Base-by-base conservation (phyloP, 176 grass and related monocot species). In the Saccharum spontaneum region DNA sequence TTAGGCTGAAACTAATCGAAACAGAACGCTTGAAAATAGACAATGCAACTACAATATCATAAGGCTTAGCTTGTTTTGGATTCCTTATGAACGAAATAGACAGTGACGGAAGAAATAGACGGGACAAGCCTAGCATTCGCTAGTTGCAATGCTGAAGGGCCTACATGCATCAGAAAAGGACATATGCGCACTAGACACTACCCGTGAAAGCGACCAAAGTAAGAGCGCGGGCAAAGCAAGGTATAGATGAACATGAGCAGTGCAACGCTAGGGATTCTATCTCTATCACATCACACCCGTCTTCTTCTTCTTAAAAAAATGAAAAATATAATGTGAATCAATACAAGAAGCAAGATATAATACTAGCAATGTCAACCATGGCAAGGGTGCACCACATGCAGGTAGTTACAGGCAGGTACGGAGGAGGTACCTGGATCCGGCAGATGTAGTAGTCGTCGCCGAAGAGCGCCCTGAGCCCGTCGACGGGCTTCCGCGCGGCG, bases 361-460 rank as follows among this genome's bases (percentile, higher is more conserved):
- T 4, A 50, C 6, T 50, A 50, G 46, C 46, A 15, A 46, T 45
- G 16, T 49, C 13, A 14, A 50, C 4, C 49, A 52, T 52, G 17
- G 15, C 48, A 50, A 50, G 48, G 12, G 48, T 46, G 46, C 46
- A 49, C 3, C 48, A 50, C 48, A 50, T 50, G 48, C 48, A 50
- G 48, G 48, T 50, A 50, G 46, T 48, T 48, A 14, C 46, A 49
- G 4, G 28, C 28, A 28, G 28, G 28, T 28, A 28, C 28, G 28
- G 28, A 28, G 28, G 4, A 14, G 13, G 14, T 18, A 52, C 91
- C 82, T 93, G 91, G 48, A 93, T 82, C 8, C 88, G 71, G 81
- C 84, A 79, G 80, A 94, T 40, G 67, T 94, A 94, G 86, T 89
- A 94, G 22, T 94, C 89, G 39, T 91, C 89, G 26, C 92, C 87